Base-by-base conservation (phyloP, 306 rosid genomes). In the Inga leiocalycina region DNA sequence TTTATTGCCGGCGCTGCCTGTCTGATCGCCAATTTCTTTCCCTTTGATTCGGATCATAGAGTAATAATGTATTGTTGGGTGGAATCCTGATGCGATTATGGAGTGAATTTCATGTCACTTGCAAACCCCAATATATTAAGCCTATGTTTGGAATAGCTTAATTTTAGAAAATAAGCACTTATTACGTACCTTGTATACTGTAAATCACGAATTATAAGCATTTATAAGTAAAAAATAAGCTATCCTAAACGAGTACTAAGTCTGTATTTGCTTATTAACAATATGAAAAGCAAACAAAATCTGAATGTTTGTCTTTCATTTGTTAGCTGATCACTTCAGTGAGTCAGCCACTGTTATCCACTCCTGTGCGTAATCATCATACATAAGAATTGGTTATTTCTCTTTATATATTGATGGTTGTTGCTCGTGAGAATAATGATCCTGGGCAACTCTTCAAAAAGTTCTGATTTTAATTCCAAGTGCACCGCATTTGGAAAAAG, bases 1-100 rank as follows among this genome's bases (percentile, higher is more conserved):
- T 41, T 69, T 72, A 22, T 52, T 54, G 80, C 43, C 68, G 52
- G 80, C 45, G 34, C 44, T 61, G 20, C 61, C 54, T 14, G 56
- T 64, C 54, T 82, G 82, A 86, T 79, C 57, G 61, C 49, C 65
- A 45, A 11, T 71, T 66, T 32, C 14, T 19, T 6, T 10, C 10
- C 57, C 0, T 64, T 24, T 72, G 52, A 5, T 44, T 72, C 32
- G 14, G 39, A 49, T 59, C 37, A 7, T 12, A 22, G 3, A 27
- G 80, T 59, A 14, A 10, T 74, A 74, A 72, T 57, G 27, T 52
- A 15, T 71, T 44, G n/a, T 72, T 44, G 39, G 39, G 76, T 71
- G 76, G 76, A 44, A 43, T 22, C 76, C 13, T 72, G 57, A 19
- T 20, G 45, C 19, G 57, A 72, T 45, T 6, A 24, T 72, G 76